These are phyloP conservation scores for Fusarium continuum DNA, from an alignment of 2,329 filamentous ascomycete species.

Conservation along the genomic window DNA sequence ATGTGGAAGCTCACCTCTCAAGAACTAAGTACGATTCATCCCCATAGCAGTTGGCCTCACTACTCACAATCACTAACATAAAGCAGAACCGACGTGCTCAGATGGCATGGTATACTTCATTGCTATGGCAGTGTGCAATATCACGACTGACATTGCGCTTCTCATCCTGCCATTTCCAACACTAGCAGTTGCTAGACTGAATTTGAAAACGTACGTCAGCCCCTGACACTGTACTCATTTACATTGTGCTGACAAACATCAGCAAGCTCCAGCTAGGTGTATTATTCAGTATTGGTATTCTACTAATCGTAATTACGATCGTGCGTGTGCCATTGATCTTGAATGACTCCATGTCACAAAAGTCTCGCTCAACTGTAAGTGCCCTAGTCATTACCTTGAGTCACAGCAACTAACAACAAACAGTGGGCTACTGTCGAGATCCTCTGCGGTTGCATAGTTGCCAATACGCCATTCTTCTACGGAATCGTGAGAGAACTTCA, in stretches of 20 bases:
- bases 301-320: slow-evolving; percentile 41
- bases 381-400: neutral
- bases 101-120: slow-evolving; percentile 35
- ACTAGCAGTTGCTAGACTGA: slow-evolving; percentile 12
- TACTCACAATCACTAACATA: neutral
- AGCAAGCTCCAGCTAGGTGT: slow-evolving; percentile 28
- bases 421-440: slow-evolving; percentile 45
- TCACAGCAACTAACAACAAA: neutral
- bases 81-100: slow-evolving; percentile 3
- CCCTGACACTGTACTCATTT: no score
- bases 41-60: neutral
- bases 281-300: slow-evolving; percentile 39
- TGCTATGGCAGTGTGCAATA: slow-evolving; percentile 41
- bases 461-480: neutral
- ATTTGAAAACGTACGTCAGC: slow-evolving; percentile 9
- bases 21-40: neutral
- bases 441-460: neutral
- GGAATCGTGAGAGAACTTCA: neutral
- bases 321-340: slow-evolving; percentile 43
- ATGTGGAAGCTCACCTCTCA: slow-evolving; percentile 10
- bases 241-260: neutral
- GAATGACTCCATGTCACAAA: slow-evolving; percentile 39
- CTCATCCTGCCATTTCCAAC: slow-evolving; percentile 43
- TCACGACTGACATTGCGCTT: slow-evolving; percentile 42
- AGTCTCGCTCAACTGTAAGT: slow-evolving; percentile 43